Evolutionary conservation across 306 rosid species (phyloP).

Genomic region (Canavalia ensiformis): DNA sequence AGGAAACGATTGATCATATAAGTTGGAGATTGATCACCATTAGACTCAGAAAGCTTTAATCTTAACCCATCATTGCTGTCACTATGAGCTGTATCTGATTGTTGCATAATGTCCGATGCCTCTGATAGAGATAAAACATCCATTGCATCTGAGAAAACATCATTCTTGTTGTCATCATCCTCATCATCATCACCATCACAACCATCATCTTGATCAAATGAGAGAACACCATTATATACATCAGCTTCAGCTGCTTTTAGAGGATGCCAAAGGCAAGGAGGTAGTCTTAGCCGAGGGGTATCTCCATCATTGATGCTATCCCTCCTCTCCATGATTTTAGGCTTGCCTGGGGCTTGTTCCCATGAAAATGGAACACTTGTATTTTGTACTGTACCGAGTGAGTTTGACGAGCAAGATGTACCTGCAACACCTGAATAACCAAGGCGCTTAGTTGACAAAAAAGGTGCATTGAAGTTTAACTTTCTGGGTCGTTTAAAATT

Average conservation of each 20-base stretch:
- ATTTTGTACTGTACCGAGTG: conserved; percentile 5
- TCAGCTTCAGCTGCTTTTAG: conserved; percentile 31
- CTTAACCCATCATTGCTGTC: conserved; percentile 49
- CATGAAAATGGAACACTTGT: conserved; percentile 84
- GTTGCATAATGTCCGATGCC: conserved; percentile 80
- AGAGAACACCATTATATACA: conserved; percentile 20
- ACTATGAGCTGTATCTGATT: conserved; percentile 51
- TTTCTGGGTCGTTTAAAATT: conserved; percentile 60
- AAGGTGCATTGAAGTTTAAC: conserved; percentile 76
- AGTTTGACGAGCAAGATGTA: conserved; percentile 38
- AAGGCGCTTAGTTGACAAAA: conserved; percentile 71
- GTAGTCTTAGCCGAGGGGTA: conserved; percentile 68
- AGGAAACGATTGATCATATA: conserved; percentile 86
- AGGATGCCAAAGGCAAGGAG: conserved; percentile 65
- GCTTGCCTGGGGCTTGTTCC: conserved; percentile 83
- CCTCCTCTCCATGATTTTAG: conserved; percentile 52
- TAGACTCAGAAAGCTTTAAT: conserved; percentile 62
- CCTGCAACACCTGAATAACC: conserved; percentile 34
- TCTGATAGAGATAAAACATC: conserved; percentile 84
- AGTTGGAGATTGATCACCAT: conserved; percentile 65
- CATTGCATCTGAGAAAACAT: conserved; percentile 59
- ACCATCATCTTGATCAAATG: conserved; percentile 40
- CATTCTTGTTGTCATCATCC: conserved; percentile 30
- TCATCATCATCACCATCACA: conserved; percentile 23
- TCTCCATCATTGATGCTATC: conserved; percentile 24